Evolutionary conservation across 164 flowering plant species (phyloP), one percentile per base, ranked within the genome.

Genomic region (Paratinospora sagittata): DNA sequence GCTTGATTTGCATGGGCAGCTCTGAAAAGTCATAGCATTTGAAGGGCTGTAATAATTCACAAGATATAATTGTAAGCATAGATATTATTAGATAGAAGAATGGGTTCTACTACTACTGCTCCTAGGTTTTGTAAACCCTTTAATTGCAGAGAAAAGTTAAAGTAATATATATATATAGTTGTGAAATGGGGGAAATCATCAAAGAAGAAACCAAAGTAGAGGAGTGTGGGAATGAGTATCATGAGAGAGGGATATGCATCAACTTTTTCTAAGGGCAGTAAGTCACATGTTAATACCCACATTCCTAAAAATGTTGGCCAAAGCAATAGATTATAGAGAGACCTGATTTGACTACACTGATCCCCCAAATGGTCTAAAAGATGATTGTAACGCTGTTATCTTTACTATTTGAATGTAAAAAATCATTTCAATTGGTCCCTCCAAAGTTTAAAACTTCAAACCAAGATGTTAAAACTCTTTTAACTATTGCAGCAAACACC

Each of bases 141-240:
- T 55, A 65, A 3, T 26, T 45, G 37, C 74, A 65, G 64, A 68
- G 49, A 37, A 65, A 68, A 62, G 66, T 30, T 61, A 62, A 41
- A 68, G 70, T 17, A 30, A 30, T 30, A 30, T 30, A 30, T 30
- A 4, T 47, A 37, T 9, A 62, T 33, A 62, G 33, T 37, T 60
- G 71, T 43, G 68, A 41, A 73, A 68, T 57, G 47, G 70, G 13
- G 47, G 27, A 69, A 73, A 73, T 68, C 72, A 68, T 9, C 30
- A 55, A n/a, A 73, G 68, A 68, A 63, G 58, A 73, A 62, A 49
- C 23, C 6, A 43, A 27, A 43, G 11, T 41, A 62, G 9, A 47
- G 55, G n/a, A 62, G 66, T 55, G 34, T 65, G 8, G 67, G 34
- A 67, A 67, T 68, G 47, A 67, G 67, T 21, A 73, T 67, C 66